Base-by-base conservation (phyloP, 495 filamentous ascomycete genomes). In the Neurospora sp. region DNA sequence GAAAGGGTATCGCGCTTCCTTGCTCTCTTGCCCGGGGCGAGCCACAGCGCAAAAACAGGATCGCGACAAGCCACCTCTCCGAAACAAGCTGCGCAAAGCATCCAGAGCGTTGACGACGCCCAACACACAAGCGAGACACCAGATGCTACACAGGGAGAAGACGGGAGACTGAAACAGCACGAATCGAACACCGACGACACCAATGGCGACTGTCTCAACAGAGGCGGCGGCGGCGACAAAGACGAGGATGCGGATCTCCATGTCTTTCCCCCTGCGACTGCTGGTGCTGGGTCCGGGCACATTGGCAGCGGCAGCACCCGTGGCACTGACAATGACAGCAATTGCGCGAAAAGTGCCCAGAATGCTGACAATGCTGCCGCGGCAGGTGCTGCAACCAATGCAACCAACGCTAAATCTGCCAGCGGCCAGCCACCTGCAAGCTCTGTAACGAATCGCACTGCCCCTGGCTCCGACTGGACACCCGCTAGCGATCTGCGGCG, bases 41-140 rank as follows among this genome's bases (percentile, higher is more conserved):
- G 47, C 45, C 37, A 41, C 71, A 69, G 53, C 71, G 59, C 38
- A 20, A 69, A 16, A 35, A 41, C 38, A 70, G 71, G 31, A 69
- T 37, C 71, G 37, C 61, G 68, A 70, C 71, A 73, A 73, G 27
- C 71, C 39, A 39, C 65, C 9, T 22, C 71, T 31, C 14, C 68
- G 70, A 35, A 44, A 39, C 44, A 59, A 69, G 16, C 20, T 68
- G 12, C 12, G 53, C 35, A 72, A 39, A 72, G 53, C 37, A 39
- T 38, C 14, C 35, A 4, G 71, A 39, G 53, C 71, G 9, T 68
- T 68, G 70, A 68, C n/a, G 70, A 71, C 53, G 70, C 53, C 35
- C 65, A 39, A 22, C 9, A 71, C 20, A n/a, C 70, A 14, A 61
- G 27, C 53, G 27, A 38, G 38, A 53, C 40, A 6, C 20, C 59